Conservation (phyloP, 306 rosid species). For the Medicago lupulina region DNA sequence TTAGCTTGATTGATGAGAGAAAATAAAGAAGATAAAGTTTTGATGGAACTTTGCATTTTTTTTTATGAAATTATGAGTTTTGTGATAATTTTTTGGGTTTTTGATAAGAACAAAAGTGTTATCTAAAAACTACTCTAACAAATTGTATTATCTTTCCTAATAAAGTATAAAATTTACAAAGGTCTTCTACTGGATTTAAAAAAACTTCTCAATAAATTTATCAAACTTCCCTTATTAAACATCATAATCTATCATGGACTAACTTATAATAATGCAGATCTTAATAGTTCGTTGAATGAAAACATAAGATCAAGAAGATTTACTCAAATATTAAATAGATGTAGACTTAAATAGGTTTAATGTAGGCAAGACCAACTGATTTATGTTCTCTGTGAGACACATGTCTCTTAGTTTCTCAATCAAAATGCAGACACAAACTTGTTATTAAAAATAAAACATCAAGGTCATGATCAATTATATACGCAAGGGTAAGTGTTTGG, state of each 20-base stretch:
- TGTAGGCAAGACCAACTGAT: constrained; percentile 9
- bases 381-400: constrained; percentile 22
- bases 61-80: no score
- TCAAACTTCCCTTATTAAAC: neutral
- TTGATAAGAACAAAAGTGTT: no score
- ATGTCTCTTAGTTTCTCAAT: constrained; percentile 25
- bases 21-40: no score
- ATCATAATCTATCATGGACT: neutral
- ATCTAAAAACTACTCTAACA: no score
- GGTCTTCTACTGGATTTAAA: neutral
- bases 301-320: neutral
- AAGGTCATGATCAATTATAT: neutral
- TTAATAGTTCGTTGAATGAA: neutral
- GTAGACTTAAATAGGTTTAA: neutral
- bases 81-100: no score
- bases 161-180: no score
- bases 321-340: neutral
- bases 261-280: neutral
- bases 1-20: no score
- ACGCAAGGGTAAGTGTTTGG: constrained; percentile 23
- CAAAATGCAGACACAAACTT: no score
- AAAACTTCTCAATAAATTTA: neutral
- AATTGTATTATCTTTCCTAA: no score
- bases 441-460: neutral
- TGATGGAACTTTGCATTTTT: no score